Conservation (phyloP, 1,139 yeast genomes). For the Tardiomyces digboiensis region DNA sequence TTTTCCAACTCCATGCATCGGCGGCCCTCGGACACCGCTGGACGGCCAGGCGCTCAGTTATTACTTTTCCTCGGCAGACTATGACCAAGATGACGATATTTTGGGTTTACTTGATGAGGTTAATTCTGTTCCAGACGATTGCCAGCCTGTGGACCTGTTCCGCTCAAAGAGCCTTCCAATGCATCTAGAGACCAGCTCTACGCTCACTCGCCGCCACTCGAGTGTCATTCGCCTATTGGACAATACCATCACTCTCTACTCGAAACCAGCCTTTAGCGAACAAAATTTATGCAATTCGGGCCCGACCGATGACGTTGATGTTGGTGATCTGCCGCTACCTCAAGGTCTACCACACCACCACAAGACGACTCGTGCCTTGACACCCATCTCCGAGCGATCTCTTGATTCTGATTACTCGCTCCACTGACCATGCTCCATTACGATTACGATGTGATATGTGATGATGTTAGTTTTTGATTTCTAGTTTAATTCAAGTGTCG, state of each 20-base stretch:
- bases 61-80: neutral
- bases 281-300: conserved; percentile 2
- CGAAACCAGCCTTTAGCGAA: conserved; percentile 1
- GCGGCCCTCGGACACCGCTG: neutral
- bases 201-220: conserved; percentile 10
- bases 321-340: conserved; percentile 9
- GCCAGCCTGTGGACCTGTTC: conserved; percentile 1
- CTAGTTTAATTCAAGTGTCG: too few relatives aligned
- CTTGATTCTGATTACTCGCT: conserved; percentile 7
- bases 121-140: conserved; percentile 17
- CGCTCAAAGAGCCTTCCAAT: conserved; percentile 3
- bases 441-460: too few relatives aligned
- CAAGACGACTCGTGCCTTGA: conserved; percentile 8
- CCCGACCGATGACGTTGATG: conserved; percentile 1
- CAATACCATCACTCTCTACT: conserved; percentile 15
- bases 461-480: too few relatives aligned
- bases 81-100: conserved; percentile 11
- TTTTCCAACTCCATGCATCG: neutral
- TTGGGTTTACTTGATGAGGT: conserved; percentile 20
- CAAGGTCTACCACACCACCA: conserved; percentile 3
- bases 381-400: conserved; percentile 16
- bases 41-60: neutral
- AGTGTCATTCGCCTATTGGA: conserved; percentile 13
- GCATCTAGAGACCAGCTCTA: neutral
- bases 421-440: neutral